A percentile compares a stretch with the other conserved stretches of the same genome.
Conservation (phyloP, 176 grass and related monocot genomes). For the Hordeum vulgare region MorexV3_pseudomolecules_assembly NC_058523.1:552875007-552875506, state of each 20-base stretch:
- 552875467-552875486: constrained; percentile 67
- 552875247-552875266: constrained; percentile 89
- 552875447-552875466: constrained; percentile 86
- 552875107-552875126: background rate
- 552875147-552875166: constrained; percentile 87
- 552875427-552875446: constrained; percentile 65
- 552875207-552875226: constrained; percentile 85
- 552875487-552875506: constrained; percentile 83
- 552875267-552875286: constrained; percentile 8
- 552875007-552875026: constrained; percentile 91
- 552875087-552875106: background rate
- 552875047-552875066: constrained; percentile 46
- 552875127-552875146: constrained; percentile 69
- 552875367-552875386: constrained; percentile 61
- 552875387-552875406: constrained; percentile 93
- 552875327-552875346: constrained; percentile 13
- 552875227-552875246: constrained; percentile 71
- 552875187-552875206: constrained; percentile 96
- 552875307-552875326: background rate
- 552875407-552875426: constrained; percentile 67
- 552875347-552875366: background rate
- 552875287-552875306: background rate
- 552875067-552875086: background rate
- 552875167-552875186: constrained; percentile 96
- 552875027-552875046: constrained; percentile 91